Evolutionary conservation across 495 filamentous ascomycete species (phyloP), one percentile per base, ranked within the genome.

Genomic region (Alectoria sarmentosa): DNA sequence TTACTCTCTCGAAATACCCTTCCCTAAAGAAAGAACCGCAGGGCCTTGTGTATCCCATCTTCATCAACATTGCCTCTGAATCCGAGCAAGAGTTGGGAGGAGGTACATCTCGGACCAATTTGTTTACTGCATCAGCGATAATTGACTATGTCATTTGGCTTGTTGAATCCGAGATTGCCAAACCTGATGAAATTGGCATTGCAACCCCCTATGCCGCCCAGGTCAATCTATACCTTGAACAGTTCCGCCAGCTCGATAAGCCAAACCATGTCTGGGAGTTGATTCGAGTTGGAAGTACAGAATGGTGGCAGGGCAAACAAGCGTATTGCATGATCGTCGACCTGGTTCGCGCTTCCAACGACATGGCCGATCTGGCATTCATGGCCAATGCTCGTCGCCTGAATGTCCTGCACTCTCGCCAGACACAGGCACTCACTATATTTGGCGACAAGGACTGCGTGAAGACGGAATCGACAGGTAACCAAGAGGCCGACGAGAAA

Each of bases 291-390:
- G 39, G 41, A 13, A 13, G 41, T 4, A 42, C 41, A 14, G 30
- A 21, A 36, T 55, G 26, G 54, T 62, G 61, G 46, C 30, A 26
- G 26, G 60, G 60, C 11, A 32, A 32, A 34, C 28, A 62, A 30
- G n/a, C 36, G 0, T n/a, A 23, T 23, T 62, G 5, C 15, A 48
- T 62, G 60, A 3, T 48, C 10, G 23, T 49, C 8, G 60, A 62
- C 42, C 17, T 62, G 9, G 60, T 62, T 11, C 38, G 60, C 11
- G 60, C 60, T 4, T 46, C 39, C n/a, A 62, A 62, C 60, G 41
- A 62, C 9, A 0, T 6, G 1, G 60, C 1, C 0, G 6, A 0
- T 3, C 23, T 62, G 2, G 39, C 17, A 5, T 62, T 34, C 32
- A 10, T 62, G 19, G 3, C 39, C 7, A 11, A 46, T 23, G 9